Evolutionary conservation across 1,139 yeast species (phyloP).

Genomic region (Wickerhamomyces sp.): DNA sequence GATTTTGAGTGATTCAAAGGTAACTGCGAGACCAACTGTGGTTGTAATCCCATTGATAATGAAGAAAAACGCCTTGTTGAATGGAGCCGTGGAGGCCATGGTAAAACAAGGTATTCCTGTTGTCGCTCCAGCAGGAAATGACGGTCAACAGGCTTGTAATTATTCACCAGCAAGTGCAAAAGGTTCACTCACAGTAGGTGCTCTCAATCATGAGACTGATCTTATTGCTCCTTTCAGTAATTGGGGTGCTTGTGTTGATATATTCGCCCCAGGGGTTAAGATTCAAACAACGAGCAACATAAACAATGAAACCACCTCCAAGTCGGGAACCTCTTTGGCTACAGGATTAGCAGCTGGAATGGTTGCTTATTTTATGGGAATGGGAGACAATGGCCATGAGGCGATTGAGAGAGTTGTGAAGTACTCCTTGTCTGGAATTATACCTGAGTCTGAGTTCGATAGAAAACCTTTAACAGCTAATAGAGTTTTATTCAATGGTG

Average conservation of each 20-base stretch:
- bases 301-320: slow-evolving; percentile 25
- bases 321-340: slow-evolving; percentile 77
- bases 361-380: slow-evolving; percentile 58
- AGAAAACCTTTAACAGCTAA: slow-evolving; percentile 34
- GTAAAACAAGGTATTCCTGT: slow-evolving; percentile 56
- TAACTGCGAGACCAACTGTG: slow-evolving; percentile 42
- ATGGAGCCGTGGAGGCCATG: slow-evolving; percentile 54
- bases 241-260: slow-evolving; percentile 62
- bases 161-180: slow-evolving; percentile 59
- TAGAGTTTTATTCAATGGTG: slow-evolving; percentile 34
- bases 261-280: slow-evolving; percentile 57
- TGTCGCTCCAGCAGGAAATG: slow-evolving; percentile 67
- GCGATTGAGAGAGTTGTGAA: slow-evolving; percentile 35
- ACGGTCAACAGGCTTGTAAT: slow-evolving; percentile 57
- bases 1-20: slow-evolving; percentile 35
- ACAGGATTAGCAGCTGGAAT: slow-evolving; percentile 73
- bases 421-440: slow-evolving; percentile 20
- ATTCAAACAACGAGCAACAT: slow-evolving; percentile 36
- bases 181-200: slow-evolving; percentile 59
- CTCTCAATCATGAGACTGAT: slow-evolving; percentile 38
- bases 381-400: slow-evolving; percentile 44
- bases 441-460: slow-evolving; percentile 26
- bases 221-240: slow-evolving; percentile 54
- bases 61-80: slow-evolving; percentile 48
- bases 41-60: slow-evolving; percentile 63